Evolutionary conservation across 2,329 filamentous ascomycete genomes (phyloP), one percentile per base, ranked within the genome.

Genomic region (Aspergillus unguis): DNA sequence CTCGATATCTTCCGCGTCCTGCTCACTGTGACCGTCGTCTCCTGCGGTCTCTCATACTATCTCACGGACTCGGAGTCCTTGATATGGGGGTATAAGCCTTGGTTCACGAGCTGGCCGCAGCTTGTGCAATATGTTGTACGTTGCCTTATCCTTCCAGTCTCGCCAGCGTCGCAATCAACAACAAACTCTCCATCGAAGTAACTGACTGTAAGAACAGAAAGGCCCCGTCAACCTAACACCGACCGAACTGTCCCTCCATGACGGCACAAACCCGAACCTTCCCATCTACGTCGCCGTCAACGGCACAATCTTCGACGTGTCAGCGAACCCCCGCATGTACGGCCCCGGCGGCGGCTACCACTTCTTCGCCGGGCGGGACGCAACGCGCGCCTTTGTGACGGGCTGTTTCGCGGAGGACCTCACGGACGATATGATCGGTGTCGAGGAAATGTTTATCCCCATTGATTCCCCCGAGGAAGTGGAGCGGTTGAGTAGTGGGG

Each of bases 281-380:
- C 94, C 94, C 5, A 84, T 97, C 69, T 95, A 96, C 76, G 82
- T 99, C 51, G 90, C 91, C 57, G 85, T 99, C 65, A 86, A 86
- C 68, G 80, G 81, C 59, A 82, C 78, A 23, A 82, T 86, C 70
- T 86, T 84, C 76, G 84, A 86, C 63, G 84, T 86, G 40, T 79
- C 77, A 41, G 75, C 77, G 6, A 78, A 77, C 35, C 76, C 78
- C 63, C 53, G 78, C 23, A 70, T 75, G 54, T 94, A 94, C 76
- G 89, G 89, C 0, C 86, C 92, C 0, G 91, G 90, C 28, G 94
- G 92, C 4, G 85, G 84, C 35, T 99, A 99, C 78, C 80, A 85
- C 65, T 86, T 87, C 74, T 96, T 99, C 71, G 84, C 91, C 0
- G 94, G 92, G 55, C 80, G 81, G 57, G 94, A 99, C 72, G 92